Conservation (phyloP, 768 basidiomycete genomes). For the Filobasidium wieringae region DNA sequence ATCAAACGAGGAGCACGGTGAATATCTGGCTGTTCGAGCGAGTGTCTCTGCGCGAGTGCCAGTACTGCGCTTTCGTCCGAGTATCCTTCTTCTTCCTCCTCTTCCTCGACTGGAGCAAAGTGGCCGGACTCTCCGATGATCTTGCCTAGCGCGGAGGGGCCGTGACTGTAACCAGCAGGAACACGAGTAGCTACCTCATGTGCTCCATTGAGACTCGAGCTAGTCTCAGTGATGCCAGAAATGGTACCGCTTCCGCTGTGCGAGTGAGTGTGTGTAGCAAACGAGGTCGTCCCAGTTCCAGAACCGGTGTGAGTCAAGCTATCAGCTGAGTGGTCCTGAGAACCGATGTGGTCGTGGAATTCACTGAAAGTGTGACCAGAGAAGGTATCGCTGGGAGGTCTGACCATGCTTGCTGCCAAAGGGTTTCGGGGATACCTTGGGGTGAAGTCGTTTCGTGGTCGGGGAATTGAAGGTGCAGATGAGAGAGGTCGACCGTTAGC, state of each 20-base stretch:
- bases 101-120: conserved; percentile 29
- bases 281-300: conserved; percentile 8
- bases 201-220: background rate
- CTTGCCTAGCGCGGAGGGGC: conserved; percentile 26
- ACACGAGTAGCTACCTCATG: conserved; percentile 9
- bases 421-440: conserved; percentile 36
- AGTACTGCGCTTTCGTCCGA: conserved; percentile 15
- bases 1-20: conserved; percentile 12
- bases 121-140: conserved; percentile 26
- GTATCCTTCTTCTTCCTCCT: conserved; percentile 29
- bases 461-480: conserved; percentile 24
- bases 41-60: background rate
- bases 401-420: conserved; percentile 25
- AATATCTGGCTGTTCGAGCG: conserved; percentile 4
- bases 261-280: conserved; percentile 3
- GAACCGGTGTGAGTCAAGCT: background rate
- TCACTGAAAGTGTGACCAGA: conserved; percentile 32
- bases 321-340: background rate
- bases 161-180: conserved; percentile 19
- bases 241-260: background rate
- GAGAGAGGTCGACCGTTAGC: conserved; percentile 24
- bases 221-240: background rate
- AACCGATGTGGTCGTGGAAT: conserved; percentile 17
- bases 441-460: conserved; percentile 35
- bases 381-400: conserved; percentile 17